Evolutionary conservation across 2,329 filamentous ascomycete genomes (phyloP), one percentile per base, ranked within the genome.

Genomic region (Neofusicoccum laricinum): DNA sequence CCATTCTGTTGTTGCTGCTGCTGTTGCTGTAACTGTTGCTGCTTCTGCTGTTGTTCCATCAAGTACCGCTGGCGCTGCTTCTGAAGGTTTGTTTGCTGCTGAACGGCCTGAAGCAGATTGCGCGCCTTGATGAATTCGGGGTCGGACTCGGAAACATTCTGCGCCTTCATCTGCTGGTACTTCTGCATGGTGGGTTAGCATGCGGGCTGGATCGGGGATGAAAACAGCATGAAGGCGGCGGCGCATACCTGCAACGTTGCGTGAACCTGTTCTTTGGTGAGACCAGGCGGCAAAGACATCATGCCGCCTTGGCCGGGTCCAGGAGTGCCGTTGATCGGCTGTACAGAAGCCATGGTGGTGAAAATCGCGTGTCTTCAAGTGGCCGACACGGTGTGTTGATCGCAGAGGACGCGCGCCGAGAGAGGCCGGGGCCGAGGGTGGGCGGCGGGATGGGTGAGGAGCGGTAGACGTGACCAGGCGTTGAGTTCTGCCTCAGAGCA

Each of bases 41-140:
- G 80, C 68, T 85, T 82, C 66, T 85, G 84, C 69, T 86, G 85
- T 65, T 85, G 86, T n/a, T 58, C 55, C 43, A 51, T 40, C 53
- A 64, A 12, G 51, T 64, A 64, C 17, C 53, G 32, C 40, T 84
- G 82, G 55, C 70, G 57, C 70, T 75, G 67, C 67, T 76, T 71
- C 71, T 86, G 80, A 68, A 85, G 81, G 66, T 85, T 84, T 72
- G 85, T 82, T 64, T 84, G 82, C 67, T 86, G 85, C 69, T 92
- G 90, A 63, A 97, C 86, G 69, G 84, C 87, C 41, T 86, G 77
- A 67, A 97, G 84, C 66, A 96, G 88, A 67, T 90, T 87, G 62
- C 92, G 89, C 36, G 88, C 86, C 78, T 95, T 96, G 72, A 94
- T 85, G 72, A 90, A 93, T 75, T 98, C 93, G 50, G 94, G 94